Evolutionary conservation across 2,329 filamentous ascomycete species (phyloP), one percentile per base, ranked within the genome.

Genomic region (Colletotrichum sp.): DNA sequence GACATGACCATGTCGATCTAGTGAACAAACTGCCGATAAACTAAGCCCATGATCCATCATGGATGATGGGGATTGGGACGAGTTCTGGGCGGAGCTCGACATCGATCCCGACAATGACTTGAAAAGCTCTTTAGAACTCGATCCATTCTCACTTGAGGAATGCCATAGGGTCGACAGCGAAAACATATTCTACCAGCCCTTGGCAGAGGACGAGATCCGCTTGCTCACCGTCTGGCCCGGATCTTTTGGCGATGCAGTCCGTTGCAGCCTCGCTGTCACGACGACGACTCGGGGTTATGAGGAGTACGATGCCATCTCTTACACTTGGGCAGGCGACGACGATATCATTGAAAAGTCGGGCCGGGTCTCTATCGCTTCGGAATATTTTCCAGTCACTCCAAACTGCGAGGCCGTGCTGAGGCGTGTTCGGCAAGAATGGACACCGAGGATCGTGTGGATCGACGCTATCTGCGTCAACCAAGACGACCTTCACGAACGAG

Each of bases 261-360:
- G 24, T 4, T 55, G 63, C 14, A 60, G n/a, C 34, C 26, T 77
- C 2, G 18, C 55, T 6, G 36, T 32, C 32, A 72, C 18, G 21
- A 64, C 59, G 14, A 36, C 60, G 0, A 52, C 13, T 6, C 32
- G 24, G 4, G 26, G 21, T 0, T 52, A 52, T 7, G 43, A 52
- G n/a, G 63, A 68, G 13, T 85, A 85, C 71, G 83, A 84, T 28
- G 79, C 83, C 26, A 81, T 85, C 65, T 85, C 84, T 3, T 85
- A 85, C 63, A 84, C 83, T n/a, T 85, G 83, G 83, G 83, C 83
- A 26, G 78, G 77, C 16, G 78, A 79, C 18, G 77, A 65, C 16
- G 24, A 68, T 24, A 12, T 21, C 18, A 68, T 70, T 32, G 64
- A 55, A 16, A 28, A 34, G 26, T 36, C 63, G 12, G 18, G 34